Evolutionary conservation across 495 filamentous ascomycete genomes (phyloP), one percentile per base, ranked within the genome.

Genomic region (Xylaria intraflava): DNA sequence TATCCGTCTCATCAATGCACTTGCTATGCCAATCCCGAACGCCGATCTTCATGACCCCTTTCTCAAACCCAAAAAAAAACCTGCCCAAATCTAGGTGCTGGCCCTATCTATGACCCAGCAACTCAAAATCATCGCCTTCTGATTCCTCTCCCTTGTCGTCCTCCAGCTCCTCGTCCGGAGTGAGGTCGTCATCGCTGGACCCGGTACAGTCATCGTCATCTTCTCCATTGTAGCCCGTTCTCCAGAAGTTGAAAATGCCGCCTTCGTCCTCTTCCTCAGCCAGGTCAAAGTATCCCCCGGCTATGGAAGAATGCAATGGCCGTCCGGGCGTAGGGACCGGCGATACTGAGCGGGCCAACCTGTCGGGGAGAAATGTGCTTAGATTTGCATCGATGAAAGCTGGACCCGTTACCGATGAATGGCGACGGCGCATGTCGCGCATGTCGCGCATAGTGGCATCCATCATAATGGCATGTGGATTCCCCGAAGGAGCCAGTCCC

Each of bases 91-190:
- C 49, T 52, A 60, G 49, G 53, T 58, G 33, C 52, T 41, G 42
- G 38, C 33, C 39, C 71, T 67, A 81, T 47, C 83, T 78, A 71
- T 90, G 87, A n/a, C 86, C 87, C 61, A 86, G 79, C 47, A 89
- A 74, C 48, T 83, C 80, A 58, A 88, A 83, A 43, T 74, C 69
- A 58, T 88, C 81, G 40, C 72, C 71, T 7, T 79, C 79, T 27
- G 84, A 78, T 0, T 78, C 80, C 3, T 79, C 81, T 3, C 26
- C 73, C 67, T 66, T 74, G 1, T 79, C 76, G 5, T 79, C 78
- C 8, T 76, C 77, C 12, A 77, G 75, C 7, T 76, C 72, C 6
- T 75, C 72, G 20, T 65, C 73, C 2, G 70, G 66, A 35, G 62
- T 58, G 30, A 76, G 72, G 14, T 70, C 65, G 9, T 69, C 65